Conservation (phyloP, 768 basidiomycete species). For the Sutorius australiensis region DNA sequence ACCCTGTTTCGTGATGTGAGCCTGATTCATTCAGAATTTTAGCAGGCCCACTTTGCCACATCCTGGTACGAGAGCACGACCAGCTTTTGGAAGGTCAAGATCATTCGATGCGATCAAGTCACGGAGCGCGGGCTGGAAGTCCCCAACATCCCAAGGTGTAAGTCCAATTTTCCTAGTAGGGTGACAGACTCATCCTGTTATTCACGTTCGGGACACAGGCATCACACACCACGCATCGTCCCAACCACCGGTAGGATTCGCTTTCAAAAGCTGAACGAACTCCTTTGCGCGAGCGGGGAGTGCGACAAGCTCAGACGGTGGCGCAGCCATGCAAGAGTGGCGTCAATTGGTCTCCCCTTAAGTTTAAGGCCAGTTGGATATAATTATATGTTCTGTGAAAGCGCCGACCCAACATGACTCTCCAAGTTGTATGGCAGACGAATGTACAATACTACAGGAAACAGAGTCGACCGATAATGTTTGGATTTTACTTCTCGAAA, state of each 20-base stretch:
- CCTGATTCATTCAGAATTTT: neutral
- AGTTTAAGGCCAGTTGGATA: neutral
- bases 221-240: constrained; percentile 18
- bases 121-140: constrained; percentile 50
- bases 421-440: neutral
- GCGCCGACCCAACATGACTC: neutral
- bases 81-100: constrained; percentile 41
- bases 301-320: neutral
- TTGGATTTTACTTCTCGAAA: neutral
- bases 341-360: neutral
- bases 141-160: constrained; percentile 64
- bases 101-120: constrained; percentile 47
- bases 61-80: constrained; percentile 50
- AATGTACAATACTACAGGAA: neutral
- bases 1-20: constrained; percentile 11
- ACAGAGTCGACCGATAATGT: neutral
- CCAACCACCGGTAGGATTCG: constrained; percentile 15
- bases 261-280: constrained; percentile 11
- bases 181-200: neutral
- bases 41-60: constrained; percentile 45
- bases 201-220: neutral
- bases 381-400: neutral
- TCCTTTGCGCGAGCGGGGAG: neutral
- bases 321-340: neutral
- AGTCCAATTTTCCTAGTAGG: constrained; percentile 40